A percentile compares a stretch with the other conserved stretches of the same genome.
Conservation (phyloP, 1,284 basidiomycete genomes). For the Rhodotorula sp. region DNA sequence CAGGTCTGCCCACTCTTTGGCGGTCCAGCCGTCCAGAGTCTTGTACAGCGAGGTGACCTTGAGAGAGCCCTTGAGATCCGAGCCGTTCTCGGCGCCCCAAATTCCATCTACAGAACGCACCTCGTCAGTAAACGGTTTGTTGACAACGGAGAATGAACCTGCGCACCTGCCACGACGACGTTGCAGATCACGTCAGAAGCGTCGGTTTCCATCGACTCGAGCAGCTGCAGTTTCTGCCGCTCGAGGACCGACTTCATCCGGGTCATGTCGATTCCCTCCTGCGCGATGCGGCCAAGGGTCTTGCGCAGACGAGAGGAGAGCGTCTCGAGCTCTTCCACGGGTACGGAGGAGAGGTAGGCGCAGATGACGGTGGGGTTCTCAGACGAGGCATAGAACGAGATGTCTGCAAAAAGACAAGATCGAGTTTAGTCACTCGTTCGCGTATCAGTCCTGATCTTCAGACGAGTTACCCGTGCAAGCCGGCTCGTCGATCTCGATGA, state of each 20-base stretch:
- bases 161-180: conserved; percentile 45
- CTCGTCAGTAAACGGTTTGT: conserved; percentile 69
- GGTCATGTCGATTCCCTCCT: conserved; percentile 84
- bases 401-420: conserved; percentile 61
- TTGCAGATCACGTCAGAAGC: conserved; percentile 49
- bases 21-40: conserved; percentile 64
- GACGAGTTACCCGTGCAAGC: conserved; percentile 62
- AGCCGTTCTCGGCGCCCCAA: conserved; percentile 80
- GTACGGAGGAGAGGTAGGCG: conserved; percentile 79
- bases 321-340: conserved; percentile 69
- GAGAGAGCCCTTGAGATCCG: conserved; percentile 69
- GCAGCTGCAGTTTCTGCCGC: conserved; percentile 63
- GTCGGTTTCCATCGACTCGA: conserved; percentile 51
- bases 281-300: conserved; percentile 69
- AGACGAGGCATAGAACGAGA: conserved; percentile 76
- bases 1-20: conserved; percentile 73
- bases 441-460: not conserved
- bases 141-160: conserved; percentile 41
- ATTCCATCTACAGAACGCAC: conserved; percentile 63
- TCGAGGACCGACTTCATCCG: conserved; percentile 85
- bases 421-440: conserved; percentile 4
- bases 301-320: conserved; percentile 70
- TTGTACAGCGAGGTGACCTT: conserved; percentile 76
- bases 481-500: conserved; percentile 86
- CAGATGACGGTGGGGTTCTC: conserved; percentile 71